Conservation (phyloP, 257 asterid genomes). For the Dorcoceras hygrometricum region DNA sequence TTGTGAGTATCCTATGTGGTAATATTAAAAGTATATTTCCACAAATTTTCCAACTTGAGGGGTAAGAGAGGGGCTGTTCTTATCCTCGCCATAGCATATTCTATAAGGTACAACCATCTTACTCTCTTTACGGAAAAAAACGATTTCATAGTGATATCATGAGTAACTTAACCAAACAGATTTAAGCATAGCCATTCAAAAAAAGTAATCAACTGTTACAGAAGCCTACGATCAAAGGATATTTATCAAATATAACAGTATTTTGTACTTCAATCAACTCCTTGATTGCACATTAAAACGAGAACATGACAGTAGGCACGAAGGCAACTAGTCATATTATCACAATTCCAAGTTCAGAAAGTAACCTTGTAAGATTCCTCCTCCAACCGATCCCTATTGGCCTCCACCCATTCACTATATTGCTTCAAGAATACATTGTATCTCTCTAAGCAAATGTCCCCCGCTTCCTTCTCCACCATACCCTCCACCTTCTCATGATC, state of each 20-base stretch:
- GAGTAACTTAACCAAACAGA: not conserved
- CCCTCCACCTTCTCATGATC: slow-evolving; percentile 66
- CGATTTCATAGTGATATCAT: too few relatives aligned
- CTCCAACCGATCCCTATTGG: slow-evolving; percentile 70
- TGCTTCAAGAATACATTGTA: slow-evolving; percentile 86
- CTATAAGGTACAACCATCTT: too few relatives aligned
- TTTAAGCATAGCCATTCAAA: not conserved
- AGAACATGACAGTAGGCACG: slow-evolving; percentile 2
- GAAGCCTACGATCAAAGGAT: slow-evolving; percentile 7
- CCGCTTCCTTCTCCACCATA: slow-evolving; percentile 39
- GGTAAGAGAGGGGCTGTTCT: too few relatives aligned
- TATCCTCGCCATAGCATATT: too few relatives aligned
- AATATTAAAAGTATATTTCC: slow-evolving; percentile 3
- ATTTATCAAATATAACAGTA: not conserved
- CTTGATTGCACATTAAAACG: not conserved
- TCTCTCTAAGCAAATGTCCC: slow-evolving; percentile 64
- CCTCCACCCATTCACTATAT: slow-evolving; percentile 80
- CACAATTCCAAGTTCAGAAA: slow-evolving; percentile 16
- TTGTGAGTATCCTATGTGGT: slow-evolving; percentile 18
- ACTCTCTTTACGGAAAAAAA: too few relatives aligned
- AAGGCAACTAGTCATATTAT: not conserved
- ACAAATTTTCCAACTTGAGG: not conserved
- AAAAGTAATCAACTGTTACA: slow-evolving; percentile 3
- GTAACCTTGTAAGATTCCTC: slow-evolving; percentile 84
- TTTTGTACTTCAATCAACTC: not conserved